Evolutionary conservation across 352 stramenopile genomes (phyloP).

Genomic region (Thraustochytrium sp.): DNA sequence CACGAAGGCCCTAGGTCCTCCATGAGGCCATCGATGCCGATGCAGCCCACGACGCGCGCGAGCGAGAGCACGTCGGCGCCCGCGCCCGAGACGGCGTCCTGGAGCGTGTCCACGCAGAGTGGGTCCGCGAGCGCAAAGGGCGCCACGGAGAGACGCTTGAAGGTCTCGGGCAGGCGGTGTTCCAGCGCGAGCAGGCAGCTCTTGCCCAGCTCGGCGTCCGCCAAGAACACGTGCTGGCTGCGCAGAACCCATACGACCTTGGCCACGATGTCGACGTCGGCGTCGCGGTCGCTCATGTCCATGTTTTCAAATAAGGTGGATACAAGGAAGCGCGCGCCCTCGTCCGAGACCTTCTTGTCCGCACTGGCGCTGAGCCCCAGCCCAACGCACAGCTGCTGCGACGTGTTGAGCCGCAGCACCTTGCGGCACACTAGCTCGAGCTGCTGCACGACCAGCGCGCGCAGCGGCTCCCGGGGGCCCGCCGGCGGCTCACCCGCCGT

Average conservation of each 20-base stretch:
- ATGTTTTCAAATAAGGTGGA: neutral
- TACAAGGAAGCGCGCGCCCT: slow-evolving; percentile 5
- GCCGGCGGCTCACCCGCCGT: neutral
- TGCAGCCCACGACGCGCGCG: neutral
- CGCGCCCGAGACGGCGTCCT: neutral
- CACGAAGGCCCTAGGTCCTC: slow-evolving; percentile 31
- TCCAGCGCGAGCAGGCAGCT: slow-evolving; percentile 24
- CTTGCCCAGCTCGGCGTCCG: neutral
- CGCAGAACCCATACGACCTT: slow-evolving; percentile 17
- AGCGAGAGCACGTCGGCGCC: neutral
- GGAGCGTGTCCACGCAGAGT: slow-evolving; percentile 5
- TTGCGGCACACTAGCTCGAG: slow-evolving; percentile 30
- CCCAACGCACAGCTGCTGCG: neutral
- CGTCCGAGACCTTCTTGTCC: neutral
- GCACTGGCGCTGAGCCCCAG: neutral
- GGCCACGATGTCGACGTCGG: neutral
- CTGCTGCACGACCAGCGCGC: neutral
- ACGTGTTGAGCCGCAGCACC: neutral
- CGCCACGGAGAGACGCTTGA: neutral
- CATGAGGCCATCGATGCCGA: slow-evolving; percentile 32
- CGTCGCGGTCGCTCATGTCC: slow-evolving; percentile 16
- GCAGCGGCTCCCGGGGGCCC: neutral
- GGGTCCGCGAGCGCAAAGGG: slow-evolving; percentile 7
- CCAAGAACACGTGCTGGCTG: slow-evolving; percentile 13
- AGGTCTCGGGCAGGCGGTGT: neutral